A percentile compares a stretch with the other conserved stretches of the same genome.
Evolutionary conservation across 2,329 filamentous ascomycete species (phyloP).

Genomic region (Proliferodiscus dingleyae): DNA sequence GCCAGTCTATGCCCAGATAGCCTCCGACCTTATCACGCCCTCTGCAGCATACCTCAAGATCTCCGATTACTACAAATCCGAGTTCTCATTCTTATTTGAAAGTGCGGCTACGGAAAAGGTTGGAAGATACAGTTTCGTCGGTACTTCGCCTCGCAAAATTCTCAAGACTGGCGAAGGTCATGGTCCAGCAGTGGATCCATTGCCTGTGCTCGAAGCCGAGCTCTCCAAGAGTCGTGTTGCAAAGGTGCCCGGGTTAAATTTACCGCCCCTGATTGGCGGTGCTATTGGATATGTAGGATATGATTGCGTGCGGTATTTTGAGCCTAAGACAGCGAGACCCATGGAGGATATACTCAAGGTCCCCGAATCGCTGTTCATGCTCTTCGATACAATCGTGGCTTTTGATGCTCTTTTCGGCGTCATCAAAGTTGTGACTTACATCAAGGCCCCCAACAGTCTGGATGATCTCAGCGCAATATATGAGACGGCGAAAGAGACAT

Average conservation of each 20-base stretch:
- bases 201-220: slow-evolving; percentile 77
- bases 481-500: slow-evolving; percentile 56
- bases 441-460: slow-evolving; percentile 59
- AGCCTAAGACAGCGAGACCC: slow-evolving; percentile 87
- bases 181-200: slow-evolving; percentile 77
- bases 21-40: slow-evolving; percentile 89
- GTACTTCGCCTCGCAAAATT: slow-evolving; percentile 73
- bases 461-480: slow-evolving; percentile 64
- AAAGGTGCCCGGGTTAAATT: slow-evolving; percentile 71
- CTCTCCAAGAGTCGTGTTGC: slow-evolving; percentile 75
- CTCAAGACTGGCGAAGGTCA: slow-evolving; percentile 84
- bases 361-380: slow-evolving; percentile 93
- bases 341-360: slow-evolving; percentile 85
- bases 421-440: slow-evolving; percentile 89
- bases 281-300: slow-evolving; percentile 97
- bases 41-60: slow-evolving; percentile 95
- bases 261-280: slow-evolving; percentile 85
- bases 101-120: slow-evolving; percentile 92
- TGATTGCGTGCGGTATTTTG: slow-evolving; percentile 95
- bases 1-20: slow-evolving; percentile 76
- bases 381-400: slow-evolving; percentile 90
- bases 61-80: slow-evolving; percentile 66
- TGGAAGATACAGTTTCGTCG: slow-evolving; percentile 92
- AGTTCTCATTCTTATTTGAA: slow-evolving; percentile 91
- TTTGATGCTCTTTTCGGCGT: slow-evolving; percentile 94